These are phyloP conservation scores for Candida alai DNA, from an alignment of 805 yeast genomes.

Conservation along the genomic window DNA sequence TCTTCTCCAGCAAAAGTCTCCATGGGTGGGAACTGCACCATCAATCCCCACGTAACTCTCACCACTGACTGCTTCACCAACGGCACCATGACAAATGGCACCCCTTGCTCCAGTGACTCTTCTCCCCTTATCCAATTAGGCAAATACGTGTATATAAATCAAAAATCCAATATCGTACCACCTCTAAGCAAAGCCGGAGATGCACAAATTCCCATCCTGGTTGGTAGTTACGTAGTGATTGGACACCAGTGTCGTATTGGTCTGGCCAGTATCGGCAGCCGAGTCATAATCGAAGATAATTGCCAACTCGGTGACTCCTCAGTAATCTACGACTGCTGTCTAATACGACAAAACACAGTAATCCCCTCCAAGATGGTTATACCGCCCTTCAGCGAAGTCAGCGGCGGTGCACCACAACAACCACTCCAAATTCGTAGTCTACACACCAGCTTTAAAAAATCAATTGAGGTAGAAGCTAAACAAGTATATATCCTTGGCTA, in stretches of 20 bases:
- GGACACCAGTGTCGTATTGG: constrained; percentile 31
- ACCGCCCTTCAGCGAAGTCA: constrained; percentile 51
- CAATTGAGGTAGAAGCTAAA: constrained; percentile 36
- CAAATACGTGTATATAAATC: constrained; percentile 39
- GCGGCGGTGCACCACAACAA: constrained; percentile 35
- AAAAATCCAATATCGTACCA: constrained; percentile 19
- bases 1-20: constrained; percentile 40
- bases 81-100: too few species aligned
- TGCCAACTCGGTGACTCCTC: constrained; percentile 36
- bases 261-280: constrained; percentile 43
- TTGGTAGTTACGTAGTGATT: constrained; percentile 47
- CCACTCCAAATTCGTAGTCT: constrained; percentile 23
- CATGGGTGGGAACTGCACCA: constrained; percentile 46
- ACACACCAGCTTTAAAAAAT: constrained; percentile 28
- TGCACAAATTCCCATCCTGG: constrained; percentile 16
- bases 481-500: constrained; percentile 19
- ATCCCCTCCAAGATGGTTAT: constrained; percentile 42
- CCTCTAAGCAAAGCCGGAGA: constrained; percentile 9
- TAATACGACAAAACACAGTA: constrained; percentile 37
- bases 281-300: constrained; percentile 44
- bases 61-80: constrained; percentile 26
- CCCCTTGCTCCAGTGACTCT: too few species aligned
- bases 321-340: constrained; percentile 49
- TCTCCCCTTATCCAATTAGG: constrained; percentile 40
- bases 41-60: constrained; percentile 32